Conservation (phyloP, 805 yeast genomes). For the Allodekkera sacchari region DNA sequence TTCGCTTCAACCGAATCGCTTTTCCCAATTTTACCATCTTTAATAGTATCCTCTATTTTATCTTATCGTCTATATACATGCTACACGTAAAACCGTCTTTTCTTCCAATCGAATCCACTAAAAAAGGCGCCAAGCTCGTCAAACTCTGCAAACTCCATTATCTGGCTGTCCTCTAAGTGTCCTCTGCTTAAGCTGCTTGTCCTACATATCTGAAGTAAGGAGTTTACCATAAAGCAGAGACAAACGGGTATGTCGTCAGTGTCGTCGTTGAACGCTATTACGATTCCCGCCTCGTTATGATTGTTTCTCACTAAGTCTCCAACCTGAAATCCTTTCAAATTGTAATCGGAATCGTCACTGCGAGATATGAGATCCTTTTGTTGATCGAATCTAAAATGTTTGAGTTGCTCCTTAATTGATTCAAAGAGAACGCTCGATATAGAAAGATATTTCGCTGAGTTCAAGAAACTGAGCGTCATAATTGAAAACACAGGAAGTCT, state of each 20-base stretch:
- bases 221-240: constrained; percentile 1
- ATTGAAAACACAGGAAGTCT: too few relatives aligned
- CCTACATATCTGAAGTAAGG: not conserved
- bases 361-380: too few relatives aligned
- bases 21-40: too few relatives aligned
- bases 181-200: not conserved
- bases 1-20: too few relatives aligned
- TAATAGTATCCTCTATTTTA: too few relatives aligned
- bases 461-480: too few relatives aligned
- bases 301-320: not conserved
- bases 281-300: not conserved
- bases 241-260: not conserved
- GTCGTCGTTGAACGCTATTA: not conserved
- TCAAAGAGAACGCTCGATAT: too few relatives aligned
- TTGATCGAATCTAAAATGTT: too few relatives aligned
- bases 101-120: constrained; percentile 6
- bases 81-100: constrained; percentile 6
- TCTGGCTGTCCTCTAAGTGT: constrained; percentile 1
- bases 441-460: too few relatives aligned
- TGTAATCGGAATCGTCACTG: not conserved
- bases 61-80: too few relatives aligned
- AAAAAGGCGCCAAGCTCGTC: constrained; percentile 12
- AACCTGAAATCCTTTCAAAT: not conserved
- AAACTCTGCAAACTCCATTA: constrained; percentile 7
- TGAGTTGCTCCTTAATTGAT: too few relatives aligned